A percentile compares a stretch with the other conserved stretches of the same genome.
Conservation (phyloP, 179 eudicot species). For the Sideroxylon spinosum region DNA sequence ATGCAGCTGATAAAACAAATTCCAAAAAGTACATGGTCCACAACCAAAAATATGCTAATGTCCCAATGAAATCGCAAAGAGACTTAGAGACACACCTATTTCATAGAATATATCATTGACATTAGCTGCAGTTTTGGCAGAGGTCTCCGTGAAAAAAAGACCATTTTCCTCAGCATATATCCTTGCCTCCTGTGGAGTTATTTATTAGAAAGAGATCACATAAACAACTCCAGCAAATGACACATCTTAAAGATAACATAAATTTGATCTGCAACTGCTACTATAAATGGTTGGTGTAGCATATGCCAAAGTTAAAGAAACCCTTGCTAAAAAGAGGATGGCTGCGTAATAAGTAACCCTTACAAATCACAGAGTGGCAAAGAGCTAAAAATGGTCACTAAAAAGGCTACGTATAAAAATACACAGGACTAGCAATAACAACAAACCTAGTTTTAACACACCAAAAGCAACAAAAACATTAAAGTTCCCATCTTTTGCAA, state of each 20-base stretch:
- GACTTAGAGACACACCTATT: constrained; percentile 53
- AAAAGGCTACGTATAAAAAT: no score
- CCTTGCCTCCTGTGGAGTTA: constrained; percentile 68
- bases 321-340: not conserved
- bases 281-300: not conserved
- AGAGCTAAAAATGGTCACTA: not conserved
- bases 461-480: not conserved
- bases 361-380: not conserved
- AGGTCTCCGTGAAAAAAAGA: constrained; percentile 86
- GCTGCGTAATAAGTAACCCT: not conserved
- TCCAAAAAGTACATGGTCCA: not conserved
- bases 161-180: constrained; percentile 90
- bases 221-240: not conserved
- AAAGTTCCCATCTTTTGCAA: not conserved
- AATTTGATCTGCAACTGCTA: not conserved
- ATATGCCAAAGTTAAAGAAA: not conserved
- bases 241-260: not conserved
- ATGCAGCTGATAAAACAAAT: not conserved
- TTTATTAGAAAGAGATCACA: not conserved
- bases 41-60: not conserved
- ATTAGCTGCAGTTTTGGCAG: constrained; percentile 86
- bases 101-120: constrained; percentile 82
- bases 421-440: not conserved
- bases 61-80: not conserved
- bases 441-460: not conserved